phyloP scores from a whole-genome alignment of 768 basidiomycete genomes.

The Dentipellis fragilis region DNA sequence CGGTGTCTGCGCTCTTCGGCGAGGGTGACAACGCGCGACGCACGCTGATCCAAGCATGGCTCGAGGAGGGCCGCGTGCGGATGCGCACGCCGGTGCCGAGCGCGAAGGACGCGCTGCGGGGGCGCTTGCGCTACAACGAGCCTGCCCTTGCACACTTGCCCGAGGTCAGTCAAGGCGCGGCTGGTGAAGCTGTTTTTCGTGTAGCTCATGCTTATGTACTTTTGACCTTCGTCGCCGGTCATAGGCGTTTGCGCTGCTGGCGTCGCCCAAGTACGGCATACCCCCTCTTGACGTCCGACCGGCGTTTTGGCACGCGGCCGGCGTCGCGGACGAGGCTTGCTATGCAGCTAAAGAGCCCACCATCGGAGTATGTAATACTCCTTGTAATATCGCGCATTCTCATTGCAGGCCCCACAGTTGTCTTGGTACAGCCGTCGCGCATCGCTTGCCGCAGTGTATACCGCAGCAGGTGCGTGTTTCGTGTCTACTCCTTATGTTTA shows the following conservation, averaged over 20 bases:
- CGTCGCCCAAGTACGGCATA: conserved; percentile 37
- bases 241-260: conserved; percentile 67
- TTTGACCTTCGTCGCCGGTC: not conserved
- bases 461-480: conserved; percentile 46
- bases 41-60: conserved; percentile 63
- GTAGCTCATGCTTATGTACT: too few species aligned
- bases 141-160: conserved; percentile 55
- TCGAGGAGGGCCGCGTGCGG: conserved; percentile 48
- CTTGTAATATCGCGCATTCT: not conserved
- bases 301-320: conserved; percentile 47
- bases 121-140: conserved; percentile 56
- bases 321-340: conserved; percentile 66
- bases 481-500: not conserved
- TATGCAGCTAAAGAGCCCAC: conserved; percentile 41
- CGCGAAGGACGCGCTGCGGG: conserved; percentile 41
- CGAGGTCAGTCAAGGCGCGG: conserved; percentile 37
- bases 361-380: conserved; percentile 38
- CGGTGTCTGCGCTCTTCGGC: conserved; percentile 69
- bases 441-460: conserved; percentile 57
- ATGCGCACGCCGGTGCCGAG: conserved; percentile 31
- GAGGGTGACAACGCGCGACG: conserved; percentile 53
- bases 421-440: conserved; percentile 66
- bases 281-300: conserved; percentile 51
- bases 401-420: conserved; percentile 28
- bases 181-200: not conserved